A percentile compares a stretch with the other conserved stretches of the same genome.
Evolutionary conservation across 495 filamentous ascomycete species (phyloP).

Genomic region (Amniculicola lignicola): DNA sequence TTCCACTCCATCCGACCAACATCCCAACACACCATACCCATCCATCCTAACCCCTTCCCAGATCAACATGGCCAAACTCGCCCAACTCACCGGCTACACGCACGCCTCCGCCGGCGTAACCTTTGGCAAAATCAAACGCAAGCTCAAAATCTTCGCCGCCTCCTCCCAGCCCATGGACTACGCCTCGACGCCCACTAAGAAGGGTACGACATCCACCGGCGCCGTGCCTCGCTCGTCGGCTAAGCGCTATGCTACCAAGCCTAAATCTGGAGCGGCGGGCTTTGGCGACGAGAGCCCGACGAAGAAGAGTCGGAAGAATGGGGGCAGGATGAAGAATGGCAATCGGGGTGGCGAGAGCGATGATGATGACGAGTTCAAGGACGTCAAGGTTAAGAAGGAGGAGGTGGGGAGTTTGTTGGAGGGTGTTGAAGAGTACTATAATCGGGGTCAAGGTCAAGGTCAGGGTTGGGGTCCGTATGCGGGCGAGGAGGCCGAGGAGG

Average conservation of each 20-base stretch:
- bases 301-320: neutral
- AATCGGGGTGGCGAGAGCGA: neutral
- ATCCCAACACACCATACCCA: neutral
- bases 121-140: constrained; percentile 30
- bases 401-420: neutral
- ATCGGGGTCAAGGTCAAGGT: neutral
- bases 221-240: neutral
- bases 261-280: neutral
- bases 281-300: constrained; percentile 12
- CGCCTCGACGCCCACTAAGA: neutral
- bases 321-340: constrained; percentile 5
- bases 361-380: constrained; percentile 18
- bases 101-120: constrained; percentile 17
- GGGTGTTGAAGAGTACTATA: neutral
- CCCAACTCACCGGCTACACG: constrained; percentile 21
- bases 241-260: constrained; percentile 14
- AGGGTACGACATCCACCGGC: neutral
- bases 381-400: constrained; percentile 19
- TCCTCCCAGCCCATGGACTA: neutral
- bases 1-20: neutral
- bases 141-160: constrained; percentile 14
- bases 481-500: neutral
- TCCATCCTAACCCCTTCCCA: constrained; percentile 9
- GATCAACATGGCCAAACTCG: constrained; percentile 34
- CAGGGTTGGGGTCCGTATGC: neutral